phyloP scores from a whole-genome alignment of 2,329 filamentous ascomycete species.

The Microcyclospora tardicrescens region DNA sequence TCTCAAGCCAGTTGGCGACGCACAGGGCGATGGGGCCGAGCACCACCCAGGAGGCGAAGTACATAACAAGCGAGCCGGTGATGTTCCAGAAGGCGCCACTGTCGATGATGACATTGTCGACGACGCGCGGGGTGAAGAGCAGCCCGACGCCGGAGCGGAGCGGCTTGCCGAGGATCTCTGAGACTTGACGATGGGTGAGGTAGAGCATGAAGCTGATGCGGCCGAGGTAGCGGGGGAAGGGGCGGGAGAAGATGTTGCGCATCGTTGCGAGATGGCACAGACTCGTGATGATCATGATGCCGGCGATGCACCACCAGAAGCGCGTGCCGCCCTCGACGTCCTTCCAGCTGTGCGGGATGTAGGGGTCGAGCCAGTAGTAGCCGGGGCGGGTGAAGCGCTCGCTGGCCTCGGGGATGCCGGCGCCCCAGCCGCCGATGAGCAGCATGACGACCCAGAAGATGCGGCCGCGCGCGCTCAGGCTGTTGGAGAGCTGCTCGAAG shows the following conservation, averaged over 20 bases:
- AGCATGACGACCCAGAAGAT: too few relatives aligned
- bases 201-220: slow-evolving; percentile 13
- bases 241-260: slow-evolving; percentile 6
- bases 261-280: slow-evolving; percentile 5
- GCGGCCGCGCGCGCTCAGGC: slow-evolving; percentile 20
- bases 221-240: slow-evolving; percentile 7
- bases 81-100: background rate
- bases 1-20: slow-evolving; percentile 7
- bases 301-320: slow-evolving; percentile 11
- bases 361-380: too few relatives aligned
- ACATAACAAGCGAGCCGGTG: slow-evolving; percentile 4
- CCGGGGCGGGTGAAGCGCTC: too few relatives aligned
- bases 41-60: slow-evolving; percentile 1
- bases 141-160: slow-evolving; percentile 1
- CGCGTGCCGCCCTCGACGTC: background rate
- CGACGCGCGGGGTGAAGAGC: slow-evolving; percentile 2
- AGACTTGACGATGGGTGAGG: slow-evolving; percentile 7
- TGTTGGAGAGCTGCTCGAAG: slow-evolving; percentile 5
- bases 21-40: slow-evolving; percentile 4
- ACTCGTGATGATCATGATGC: slow-evolving; percentile 9
- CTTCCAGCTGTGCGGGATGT: too few relatives aligned
- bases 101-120: slow-evolving; percentile 3
- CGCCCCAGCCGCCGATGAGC: too few relatives aligned
- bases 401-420: too few relatives aligned
- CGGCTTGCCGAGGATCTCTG: slow-evolving; percentile 2